A percentile compares a stretch with the other conserved stretches of the same genome.
These are phyloP conservation scores for Ajuga chamaepitys DNA, from an alignment of 257 asterid species.

Conservation along the genomic window DNA sequence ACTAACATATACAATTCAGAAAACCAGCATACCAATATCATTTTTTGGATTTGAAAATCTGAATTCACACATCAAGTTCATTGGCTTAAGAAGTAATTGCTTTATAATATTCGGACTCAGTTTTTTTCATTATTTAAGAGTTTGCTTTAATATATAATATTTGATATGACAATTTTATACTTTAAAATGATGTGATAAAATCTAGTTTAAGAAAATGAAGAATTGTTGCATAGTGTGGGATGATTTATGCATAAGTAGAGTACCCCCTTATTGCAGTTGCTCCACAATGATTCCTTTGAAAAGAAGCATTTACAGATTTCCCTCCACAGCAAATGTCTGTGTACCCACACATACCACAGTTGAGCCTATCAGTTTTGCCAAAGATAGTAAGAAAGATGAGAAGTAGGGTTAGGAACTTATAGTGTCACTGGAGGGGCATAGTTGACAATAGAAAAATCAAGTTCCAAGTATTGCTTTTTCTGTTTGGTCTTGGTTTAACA, in stretches of 20 bases:
- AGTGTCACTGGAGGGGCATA: background rate
- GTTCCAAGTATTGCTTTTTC: constrained; percentile 2
- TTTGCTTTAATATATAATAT: too few relatives aligned
- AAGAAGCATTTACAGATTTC: constrained; percentile 19
- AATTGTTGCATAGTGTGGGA: too few relatives aligned
- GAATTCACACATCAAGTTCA: too few relatives aligned
- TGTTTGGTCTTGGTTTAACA: constrained; percentile 2
- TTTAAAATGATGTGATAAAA: background rate
- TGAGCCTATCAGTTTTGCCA: constrained; percentile 3
- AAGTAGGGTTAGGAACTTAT: background rate
- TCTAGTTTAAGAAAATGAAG: too few relatives aligned
- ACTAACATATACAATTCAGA: too few relatives aligned
- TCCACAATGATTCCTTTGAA: constrained; percentile 28
- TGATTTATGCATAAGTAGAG: constrained; percentile 21
- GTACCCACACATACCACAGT: constrained; percentile 27
- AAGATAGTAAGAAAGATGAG: background rate
- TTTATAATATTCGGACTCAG: too few relatives aligned
- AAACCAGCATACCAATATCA: too few relatives aligned
- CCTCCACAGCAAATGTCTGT: constrained; percentile 24
- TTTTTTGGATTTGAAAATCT: too few relatives aligned
- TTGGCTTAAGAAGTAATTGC: too few relatives aligned
- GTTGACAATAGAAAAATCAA: constrained; percentile 12
- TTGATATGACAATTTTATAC: background rate
- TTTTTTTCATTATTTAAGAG: too few relatives aligned
- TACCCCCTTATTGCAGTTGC: constrained; percentile 23